Conservation (phyloP, 768 basidiomycete genomes). For the Tricholoma bakamatsutake region DNA sequence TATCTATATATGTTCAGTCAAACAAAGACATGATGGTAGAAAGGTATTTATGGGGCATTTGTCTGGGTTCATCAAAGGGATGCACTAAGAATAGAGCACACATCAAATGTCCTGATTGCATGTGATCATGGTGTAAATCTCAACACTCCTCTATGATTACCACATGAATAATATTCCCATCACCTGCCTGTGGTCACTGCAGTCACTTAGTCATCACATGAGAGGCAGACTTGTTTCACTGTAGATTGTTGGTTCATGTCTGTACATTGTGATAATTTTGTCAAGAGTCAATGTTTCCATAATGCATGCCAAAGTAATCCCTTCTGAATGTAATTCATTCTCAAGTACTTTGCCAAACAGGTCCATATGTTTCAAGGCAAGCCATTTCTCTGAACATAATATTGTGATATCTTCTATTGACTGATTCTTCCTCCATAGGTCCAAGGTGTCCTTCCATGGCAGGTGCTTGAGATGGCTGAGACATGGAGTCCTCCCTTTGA, state of each 20-base stretch:
- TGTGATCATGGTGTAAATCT: too few species aligned
- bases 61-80: too few species aligned
- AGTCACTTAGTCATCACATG: too few species aligned
- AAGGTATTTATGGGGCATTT: too few species aligned
- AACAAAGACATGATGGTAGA: too few species aligned
- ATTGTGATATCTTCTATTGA: background rate
- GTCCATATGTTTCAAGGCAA: background rate
- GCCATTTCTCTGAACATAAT: background rate
- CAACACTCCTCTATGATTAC: too few species aligned
- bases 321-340: background rate
- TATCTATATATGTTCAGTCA: too few species aligned
- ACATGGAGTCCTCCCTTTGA: too few species aligned
- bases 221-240: background rate
- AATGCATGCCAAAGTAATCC: background rate
- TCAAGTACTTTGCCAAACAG: background rate
- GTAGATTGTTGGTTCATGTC: background rate
- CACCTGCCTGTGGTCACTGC: too few species aligned
- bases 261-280: background rate
- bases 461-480: background rate
- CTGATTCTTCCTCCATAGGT: background rate
- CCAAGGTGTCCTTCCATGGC: background rate
- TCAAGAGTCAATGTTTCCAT: background rate
- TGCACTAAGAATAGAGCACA: too few species aligned
- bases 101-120: too few species aligned
- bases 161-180: too few species aligned